These are phyloP conservation scores for Hypomontagnella submonticulosa DNA, from an alignment of 495 filamentous ascomycete species.

Conservation along the genomic window DNA sequence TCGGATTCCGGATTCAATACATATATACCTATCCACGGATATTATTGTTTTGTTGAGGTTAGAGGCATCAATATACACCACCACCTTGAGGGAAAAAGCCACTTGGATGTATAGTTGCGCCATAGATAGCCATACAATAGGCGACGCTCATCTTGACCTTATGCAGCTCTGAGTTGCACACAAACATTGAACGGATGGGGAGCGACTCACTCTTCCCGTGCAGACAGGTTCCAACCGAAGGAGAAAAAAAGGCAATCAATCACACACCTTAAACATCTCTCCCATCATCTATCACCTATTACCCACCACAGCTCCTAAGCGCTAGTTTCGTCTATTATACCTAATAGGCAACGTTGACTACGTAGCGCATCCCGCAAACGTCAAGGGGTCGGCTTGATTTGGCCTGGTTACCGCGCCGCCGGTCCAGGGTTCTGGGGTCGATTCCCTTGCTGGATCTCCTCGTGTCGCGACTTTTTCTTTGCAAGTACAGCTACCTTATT, in stretches of 20 bases:
- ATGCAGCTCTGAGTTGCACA: constrained; percentile 27
- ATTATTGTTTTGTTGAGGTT: too few relatives aligned
- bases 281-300: too few relatives aligned
- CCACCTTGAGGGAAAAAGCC: not conserved
- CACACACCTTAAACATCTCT: constrained; percentile 26
- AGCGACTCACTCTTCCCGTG: constrained; percentile 23
- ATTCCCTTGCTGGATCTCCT: constrained; percentile 36
- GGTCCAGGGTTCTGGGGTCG: constrained; percentile 33
- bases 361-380: constrained; percentile 44
- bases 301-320: constrained; percentile 16
- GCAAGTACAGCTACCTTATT: constrained; percentile 42
- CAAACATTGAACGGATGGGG: constrained; percentile 12
- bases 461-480: constrained; percentile 24
- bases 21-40: not conserved
- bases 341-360: constrained; percentile 31
- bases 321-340: constrained; percentile 33
- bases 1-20: constrained; percentile 1
- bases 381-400: constrained; percentile 36
- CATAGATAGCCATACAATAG: too few relatives aligned
- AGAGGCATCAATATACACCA: too few relatives aligned
- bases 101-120: constrained; percentile 9
- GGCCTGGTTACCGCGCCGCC: constrained; percentile 35
- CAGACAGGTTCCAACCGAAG: constrained; percentile 20
- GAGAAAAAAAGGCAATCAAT: constrained; percentile 37
- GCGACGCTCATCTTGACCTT: constrained; percentile 12